Evolutionary conservation across 2,329 filamentous ascomycete genomes (phyloP).

Genomic region (Scortechinia acanthostroma): DNA sequence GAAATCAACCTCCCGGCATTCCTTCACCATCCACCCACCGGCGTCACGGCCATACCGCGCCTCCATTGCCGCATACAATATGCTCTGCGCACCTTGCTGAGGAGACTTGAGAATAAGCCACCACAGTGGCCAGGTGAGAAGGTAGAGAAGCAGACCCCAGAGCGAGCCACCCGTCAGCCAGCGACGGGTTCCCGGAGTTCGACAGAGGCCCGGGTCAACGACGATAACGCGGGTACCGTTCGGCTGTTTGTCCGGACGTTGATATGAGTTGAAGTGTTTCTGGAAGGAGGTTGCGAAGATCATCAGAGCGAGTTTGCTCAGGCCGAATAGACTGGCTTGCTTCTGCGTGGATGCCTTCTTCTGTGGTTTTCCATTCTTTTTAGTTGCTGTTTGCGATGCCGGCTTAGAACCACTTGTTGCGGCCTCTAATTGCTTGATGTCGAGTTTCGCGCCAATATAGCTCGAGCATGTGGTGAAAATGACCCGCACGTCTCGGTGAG

Average conservation of each 20-base stretch:
- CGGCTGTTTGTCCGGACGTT: conserved; percentile 74
- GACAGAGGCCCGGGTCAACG: conserved; percentile 76
- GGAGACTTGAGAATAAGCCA: conserved; percentile 74
- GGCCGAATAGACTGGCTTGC: conserved; percentile 35
- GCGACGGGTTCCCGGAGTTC: conserved; percentile 79
- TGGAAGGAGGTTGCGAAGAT: conserved; percentile 86
- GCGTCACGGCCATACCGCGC: conserved; percentile 52
- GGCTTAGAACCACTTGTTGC: conserved; percentile 43
- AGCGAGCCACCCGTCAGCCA: conserved; percentile 83
- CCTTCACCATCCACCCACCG: conserved; percentile 76
- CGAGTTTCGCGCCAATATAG: conserved; percentile 69
- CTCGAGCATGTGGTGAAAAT: conserved; percentile 81
- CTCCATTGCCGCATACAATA: conserved; percentile 83
- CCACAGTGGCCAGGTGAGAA: conserved; percentile 62
- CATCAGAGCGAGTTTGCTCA: conserved; percentile 74
- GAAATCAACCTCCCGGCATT: conserved; percentile 73
- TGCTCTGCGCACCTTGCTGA: conserved; percentile 75
- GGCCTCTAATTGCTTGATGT: conserved; percentile 24
- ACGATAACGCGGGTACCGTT: conserved; percentile 78
- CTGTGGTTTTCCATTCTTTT: conserved; percentile 7
- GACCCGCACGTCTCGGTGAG: conserved; percentile 86
- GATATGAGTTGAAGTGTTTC: conserved; percentile 79
- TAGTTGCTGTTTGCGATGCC: conserved; percentile 30
- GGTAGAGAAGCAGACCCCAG: conserved; percentile 70
- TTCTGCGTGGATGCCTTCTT: conserved; percentile 9